Base-by-base conservation (phyloP, 768 basidiomycete species). In the Pholiota conissans region DNA sequence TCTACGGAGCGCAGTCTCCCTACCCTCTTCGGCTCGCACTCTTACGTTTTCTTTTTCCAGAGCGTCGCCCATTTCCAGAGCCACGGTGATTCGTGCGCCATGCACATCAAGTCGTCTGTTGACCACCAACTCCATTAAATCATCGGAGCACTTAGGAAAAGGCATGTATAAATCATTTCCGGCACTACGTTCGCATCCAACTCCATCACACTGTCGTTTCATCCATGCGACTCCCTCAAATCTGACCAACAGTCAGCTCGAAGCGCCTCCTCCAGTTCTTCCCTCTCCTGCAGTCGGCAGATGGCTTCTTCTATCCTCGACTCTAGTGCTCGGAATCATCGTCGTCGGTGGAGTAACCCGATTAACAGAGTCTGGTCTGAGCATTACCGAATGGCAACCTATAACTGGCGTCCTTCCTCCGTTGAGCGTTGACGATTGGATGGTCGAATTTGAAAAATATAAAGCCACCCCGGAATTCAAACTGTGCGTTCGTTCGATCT, bases 351-450 rank as follows among this genome's bases (percentile, higher is more conserved):
- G 96, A 8, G 83, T 99, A 58, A 99, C 97, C 2, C 89, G 97
- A 40, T 83, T 99, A 58, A 99, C 97, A 1, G 97, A 99, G 73
- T 96, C 94, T 14, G 97, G 97, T 13, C 77, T 99, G 58, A 95
- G 93, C 70, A 99, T 99, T 71, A 97, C 95, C 22, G 97, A 99
- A 79, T 99, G 97, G 97, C 82, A 84, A 51, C 95, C 96, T 11
- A 85, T 98, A 53, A 89, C 92, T 24, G 97, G 97, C 14, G 77
- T 93, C 49, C 68, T 95, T 16, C 95, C 95, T 16, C 97, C 97
- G 0, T 73, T 94, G 34, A 83, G 84, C 1, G 71, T 79, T 22
- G 83, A 76, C 7, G 85, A 91, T 49, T 99, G 97, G 97, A 77
- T 84, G 60, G 77, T 73, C 24, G 96, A 98, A 68, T 98, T 98